Conservation (phyloP, 106 monocot species). For the Dactylorhiza incarnata region DNA sequence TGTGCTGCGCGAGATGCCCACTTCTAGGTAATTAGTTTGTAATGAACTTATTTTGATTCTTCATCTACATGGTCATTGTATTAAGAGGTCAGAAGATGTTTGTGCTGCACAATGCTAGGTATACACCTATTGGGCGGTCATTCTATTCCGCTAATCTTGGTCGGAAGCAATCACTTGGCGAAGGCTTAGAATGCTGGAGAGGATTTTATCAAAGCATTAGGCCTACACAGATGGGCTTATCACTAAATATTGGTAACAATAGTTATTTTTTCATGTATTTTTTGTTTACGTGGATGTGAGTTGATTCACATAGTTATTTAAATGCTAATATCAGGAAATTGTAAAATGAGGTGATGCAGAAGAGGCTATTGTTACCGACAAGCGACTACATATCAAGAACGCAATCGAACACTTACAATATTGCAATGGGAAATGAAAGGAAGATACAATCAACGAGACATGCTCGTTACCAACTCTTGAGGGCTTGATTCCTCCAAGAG, state of each 20-base stretch:
- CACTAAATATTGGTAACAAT: conserved; percentile 77
- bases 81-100: neutral
- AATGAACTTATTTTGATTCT: neutral
- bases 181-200: conserved; percentile 92
- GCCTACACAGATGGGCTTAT: conserved; percentile 96
- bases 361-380: too few species aligned
- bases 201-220: conserved; percentile 99
- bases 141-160: conserved; percentile 87
- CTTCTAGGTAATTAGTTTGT: conserved; percentile 16
- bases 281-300: neutral
- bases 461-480: too few species aligned
- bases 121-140: conserved; percentile 67
- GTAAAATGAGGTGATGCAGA: too few species aligned
- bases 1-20: conserved; percentile 34
- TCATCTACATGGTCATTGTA: neutral
- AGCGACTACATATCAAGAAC: too few species aligned
- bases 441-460: too few species aligned
- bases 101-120: conserved; percentile 31
- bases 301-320: too few species aligned
- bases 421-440: too few species aligned
- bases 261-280: neutral
- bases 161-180: conserved; percentile 62
- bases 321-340: too few species aligned
- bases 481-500: too few species aligned
- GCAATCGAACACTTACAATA: too few species aligned